Base-by-base conservation (phyloP, 768 basidiomycete species). In the Mycena pura region DNA sequence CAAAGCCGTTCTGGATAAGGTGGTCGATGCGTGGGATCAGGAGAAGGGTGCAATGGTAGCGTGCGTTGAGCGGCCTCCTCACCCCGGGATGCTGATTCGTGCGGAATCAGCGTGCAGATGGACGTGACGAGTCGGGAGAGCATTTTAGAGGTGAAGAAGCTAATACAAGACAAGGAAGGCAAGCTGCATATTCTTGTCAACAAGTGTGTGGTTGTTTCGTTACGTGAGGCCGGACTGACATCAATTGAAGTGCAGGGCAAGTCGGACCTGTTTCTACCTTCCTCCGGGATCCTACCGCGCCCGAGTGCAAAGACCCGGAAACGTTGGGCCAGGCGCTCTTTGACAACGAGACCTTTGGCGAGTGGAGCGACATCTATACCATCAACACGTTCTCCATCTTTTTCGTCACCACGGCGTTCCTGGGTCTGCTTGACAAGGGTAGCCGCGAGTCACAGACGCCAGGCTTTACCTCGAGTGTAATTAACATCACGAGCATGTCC, bases 401-500 rank as follows among this genome's bases (percentile, higher is more conserved):
- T 76, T 93, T 93, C 70, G 82, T 87, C 60, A 90, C 90, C 0
- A 85, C 83, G 7, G 92, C 90, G 0, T 92, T 93, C 74, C 74
- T 92, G 43, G 91, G 88, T 5, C 77, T 93, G 39, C 83, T 93
- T 43, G 87, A 86, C 53, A 89, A 86, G 65, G 92, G 90, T 28
- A 84, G 88, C 22, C 78, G 83, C 65, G 89, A 90, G 60, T 71
- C 72, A 29, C 74, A 78, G 57, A 60, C 39, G 24, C 60, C 60
- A 8, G 81, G 80, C 5, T 88, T 82, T 70, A 85, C 84, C 19
- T 87, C 91, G 21, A 82, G 76, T 45, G 87, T 93, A 27, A 83
- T 93, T 68, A 93, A 92, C 71, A 87, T 87, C 63, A 91, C 91
- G 4, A 90, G 89, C 49, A 86, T 93, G 52, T 91, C 90, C 59